Conservation (phyloP, 768 basidiomycete species). For the Suillus subalutaceus region DNA sequence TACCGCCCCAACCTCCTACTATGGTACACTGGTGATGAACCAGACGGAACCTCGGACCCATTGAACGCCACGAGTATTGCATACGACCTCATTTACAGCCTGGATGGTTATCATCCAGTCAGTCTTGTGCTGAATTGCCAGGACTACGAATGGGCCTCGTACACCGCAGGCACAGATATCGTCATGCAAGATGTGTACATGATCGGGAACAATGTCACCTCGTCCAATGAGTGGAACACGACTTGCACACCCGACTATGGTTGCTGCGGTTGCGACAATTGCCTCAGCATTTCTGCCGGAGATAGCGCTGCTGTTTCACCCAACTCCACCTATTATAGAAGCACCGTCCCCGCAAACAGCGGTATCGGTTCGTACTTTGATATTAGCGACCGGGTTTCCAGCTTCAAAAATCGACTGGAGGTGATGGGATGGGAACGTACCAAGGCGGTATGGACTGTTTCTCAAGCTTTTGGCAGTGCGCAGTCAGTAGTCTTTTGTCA, state of each 20-base stretch:
- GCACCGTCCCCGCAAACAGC: conserved; percentile 31
- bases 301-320: conserved; percentile 32
- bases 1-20: conserved; percentile 67
- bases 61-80: conserved; percentile 54
- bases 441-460: conserved; percentile 78
- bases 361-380: conserved; percentile 55
- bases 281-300: conserved; percentile 47
- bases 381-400: conserved; percentile 66
- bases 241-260: conserved; percentile 67
- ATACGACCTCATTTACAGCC: conserved; percentile 57
- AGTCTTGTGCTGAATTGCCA: conserved; percentile 67
- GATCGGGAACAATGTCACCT: conserved; percentile 62
- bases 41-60: conserved; percentile 71
- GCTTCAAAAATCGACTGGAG: conserved; percentile 60
- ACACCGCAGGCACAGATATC: conserved; percentile 68
- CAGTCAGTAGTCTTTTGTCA: conserved; percentile 27
- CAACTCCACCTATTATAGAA: conserved; percentile 23
- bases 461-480: conserved; percentile 71
- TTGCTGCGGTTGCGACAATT: conserved; percentile 75
- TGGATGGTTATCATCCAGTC: conserved; percentile 71
- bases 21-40: conserved; percentile 79
- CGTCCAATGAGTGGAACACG: conserved; percentile 62
- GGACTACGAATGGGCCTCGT: conserved; percentile 64
- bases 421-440: conserved; percentile 69
- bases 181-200: conserved; percentile 64